These are phyloP conservation scores for Hibiscus trionum DNA, from an alignment of 345 rosid species.

Conservation along the genomic window DNA sequence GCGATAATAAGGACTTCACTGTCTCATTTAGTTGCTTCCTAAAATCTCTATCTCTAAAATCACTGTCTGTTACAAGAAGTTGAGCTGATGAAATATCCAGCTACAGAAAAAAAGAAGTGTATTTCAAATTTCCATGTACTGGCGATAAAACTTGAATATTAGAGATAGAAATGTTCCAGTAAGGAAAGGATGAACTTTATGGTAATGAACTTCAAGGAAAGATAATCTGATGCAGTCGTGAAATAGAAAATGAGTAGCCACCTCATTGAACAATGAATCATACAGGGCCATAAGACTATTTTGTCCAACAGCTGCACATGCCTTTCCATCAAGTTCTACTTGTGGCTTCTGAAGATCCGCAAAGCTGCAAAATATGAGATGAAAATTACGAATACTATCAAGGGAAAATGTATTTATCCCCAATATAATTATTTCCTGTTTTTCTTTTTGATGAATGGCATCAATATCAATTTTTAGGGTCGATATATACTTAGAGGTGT, in stretches of 20 bases:
- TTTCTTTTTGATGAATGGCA: background rate
- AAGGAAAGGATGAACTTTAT: background rate
- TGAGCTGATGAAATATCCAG: conserved; percentile 96
- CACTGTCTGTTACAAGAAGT: conserved; percentile 86
- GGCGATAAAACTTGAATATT: background rate
- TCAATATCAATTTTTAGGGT: background rate
- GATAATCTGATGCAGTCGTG: background rate
- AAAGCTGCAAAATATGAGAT: conserved; percentile 41
- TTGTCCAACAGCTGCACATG: conserved; percentile 99
- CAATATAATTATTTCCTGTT: background rate
- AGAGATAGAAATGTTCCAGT: background rate
- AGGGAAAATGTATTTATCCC: background rate
- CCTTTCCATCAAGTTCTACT: conserved; percentile 88
- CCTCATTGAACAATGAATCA: conserved; percentile 85
- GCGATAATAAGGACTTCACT: conserved; percentile 49
- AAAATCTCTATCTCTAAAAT: conserved; percentile 71
- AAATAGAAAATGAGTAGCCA: conserved; percentile 13
- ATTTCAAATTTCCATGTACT: conserved; percentile 2
- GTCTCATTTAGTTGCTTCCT: conserved; percentile 83
- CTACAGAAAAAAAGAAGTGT: conserved; percentile 27
- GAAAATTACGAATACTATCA: background rate
- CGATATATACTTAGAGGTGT: background rate
- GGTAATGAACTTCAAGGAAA: background rate
- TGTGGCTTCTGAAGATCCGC: conserved; percentile 98
- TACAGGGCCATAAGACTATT: conserved; percentile 92